Evolutionary conservation across 176 grass and related monocot species (phyloP), one percentile per base, ranked within the genome.

Genomic region (Raddia guianensis): DNA sequence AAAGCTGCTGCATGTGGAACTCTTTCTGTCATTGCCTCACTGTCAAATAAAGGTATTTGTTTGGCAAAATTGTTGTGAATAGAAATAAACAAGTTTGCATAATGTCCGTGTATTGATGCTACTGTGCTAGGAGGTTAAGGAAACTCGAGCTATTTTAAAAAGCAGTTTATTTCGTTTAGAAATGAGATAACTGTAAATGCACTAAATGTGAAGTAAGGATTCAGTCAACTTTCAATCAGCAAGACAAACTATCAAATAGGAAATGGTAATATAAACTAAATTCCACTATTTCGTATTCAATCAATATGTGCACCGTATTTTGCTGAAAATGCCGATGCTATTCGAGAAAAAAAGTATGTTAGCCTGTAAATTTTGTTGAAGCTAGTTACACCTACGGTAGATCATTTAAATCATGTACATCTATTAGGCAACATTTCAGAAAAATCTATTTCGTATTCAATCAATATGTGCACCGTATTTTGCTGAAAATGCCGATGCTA

Each of bases 1-100:
- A 98, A 98, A 91, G 88, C 95, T 94, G 90, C 92, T 87, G 79
- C 92, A 71, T 98, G 95, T 81, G 79, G 90, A 80, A 80, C 76
- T 71, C 95, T 98, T 70, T 85, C 89, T 32, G 73, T 85, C 80
- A 66, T 98, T 16, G 73, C 92, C 45, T 77, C 78, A 57, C 12
- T 88, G 79, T 93, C 95, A 70, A 77, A 84, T 61, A 95, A 93
- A 94, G 92, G 95, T 69, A 33, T 68, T 83, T 78, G 10, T 78
- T 9, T 48, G 7, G 8, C 18, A 3, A 48, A 3, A 65, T 74
- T 83, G 6, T 67, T 88, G 37, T 21, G 0, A 58, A 73, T 67
- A 14, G 48, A 82, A 77, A 33, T 2, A 44, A 43, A 43, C 27
- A 78, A 33, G 32, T 19, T 73, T 33, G 9, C 75, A 68, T 69